Percentiles rank a stretch among this genome's conserved stretches.
Evolutionary conservation across 306 rosid species (phyloP).

Genomic region (Cercis canadensis): DNA sequence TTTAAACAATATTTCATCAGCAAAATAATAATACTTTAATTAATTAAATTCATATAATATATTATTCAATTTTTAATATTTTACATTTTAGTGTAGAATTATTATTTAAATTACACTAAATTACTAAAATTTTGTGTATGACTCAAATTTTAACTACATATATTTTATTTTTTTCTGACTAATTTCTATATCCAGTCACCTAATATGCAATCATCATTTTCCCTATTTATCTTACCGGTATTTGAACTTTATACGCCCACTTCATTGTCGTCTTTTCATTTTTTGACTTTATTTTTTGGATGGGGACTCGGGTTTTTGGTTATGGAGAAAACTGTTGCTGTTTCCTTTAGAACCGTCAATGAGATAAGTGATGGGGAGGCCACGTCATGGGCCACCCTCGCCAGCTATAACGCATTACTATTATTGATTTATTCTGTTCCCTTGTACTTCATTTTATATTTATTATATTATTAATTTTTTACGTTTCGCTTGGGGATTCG

Average conservation of each 20-base stretch:
- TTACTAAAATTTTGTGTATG: too few species aligned
- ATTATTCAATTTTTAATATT: too few species aligned
- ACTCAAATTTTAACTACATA: too few species aligned
- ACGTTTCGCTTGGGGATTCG: conserved; percentile 35
- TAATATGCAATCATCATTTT: too few species aligned
- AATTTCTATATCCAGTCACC: too few species aligned
- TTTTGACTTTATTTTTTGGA: background rate
- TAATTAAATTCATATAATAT: too few species aligned
- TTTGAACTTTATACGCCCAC: conserved; percentile 3
- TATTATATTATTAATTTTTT: background rate
- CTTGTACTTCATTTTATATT: background rate
- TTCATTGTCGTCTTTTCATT: background rate
- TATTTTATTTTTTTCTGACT: too few species aligned
- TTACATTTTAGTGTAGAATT: too few species aligned
- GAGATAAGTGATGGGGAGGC: conserved; percentile 48
- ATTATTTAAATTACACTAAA: too few species aligned
- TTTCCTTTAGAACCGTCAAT: conserved; percentile 45
- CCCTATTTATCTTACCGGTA: too few species aligned
- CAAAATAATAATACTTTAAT: too few species aligned
- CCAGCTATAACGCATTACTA: conserved; percentile 72
- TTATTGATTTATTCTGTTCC: background rate
- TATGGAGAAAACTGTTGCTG: conserved; percentile 43
- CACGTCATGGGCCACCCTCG: conserved; percentile 52
- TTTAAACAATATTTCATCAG: too few species aligned
- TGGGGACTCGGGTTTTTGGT: conserved; percentile 2